These are phyloP conservation scores for Primulina tabacum DNA, from an alignment of 257 asterid species.

Conservation along the genomic window DNA sequence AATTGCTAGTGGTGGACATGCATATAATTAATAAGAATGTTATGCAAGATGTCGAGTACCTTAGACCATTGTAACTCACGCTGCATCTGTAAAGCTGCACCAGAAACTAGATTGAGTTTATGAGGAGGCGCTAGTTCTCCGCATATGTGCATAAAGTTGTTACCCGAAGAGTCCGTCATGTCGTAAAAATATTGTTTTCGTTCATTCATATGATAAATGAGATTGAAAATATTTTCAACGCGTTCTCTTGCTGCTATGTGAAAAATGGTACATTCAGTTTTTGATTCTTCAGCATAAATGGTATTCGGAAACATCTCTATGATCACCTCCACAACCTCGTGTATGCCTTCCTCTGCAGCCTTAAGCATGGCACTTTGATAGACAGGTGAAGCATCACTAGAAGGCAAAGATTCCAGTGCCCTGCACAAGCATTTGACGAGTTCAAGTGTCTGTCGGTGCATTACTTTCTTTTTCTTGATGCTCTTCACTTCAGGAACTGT, in stretches of 20 bases:
- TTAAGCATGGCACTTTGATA: background rate
- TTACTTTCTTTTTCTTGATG: background rate
- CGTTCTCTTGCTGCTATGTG: constrained; percentile 20
- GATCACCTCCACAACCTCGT: constrained; percentile 18
- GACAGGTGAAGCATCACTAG: background rate
- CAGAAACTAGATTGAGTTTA: background rate
- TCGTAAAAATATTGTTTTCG: background rate
- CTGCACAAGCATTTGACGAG: constrained; percentile 19
- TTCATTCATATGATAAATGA: constrained; percentile 11
- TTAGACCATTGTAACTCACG: constrained; percentile 20
- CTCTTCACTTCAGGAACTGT: background rate
- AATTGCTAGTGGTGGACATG: background rate
- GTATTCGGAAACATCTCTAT: constrained; percentile 4
- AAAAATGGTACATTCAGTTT: background rate
- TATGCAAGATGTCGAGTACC: background rate
- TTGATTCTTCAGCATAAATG: background rate
- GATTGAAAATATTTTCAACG: background rate
- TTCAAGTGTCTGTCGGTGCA: background rate
- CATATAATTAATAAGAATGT: background rate
- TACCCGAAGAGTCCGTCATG: background rate
- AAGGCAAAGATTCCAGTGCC: background rate
- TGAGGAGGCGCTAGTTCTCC: constrained; percentile 1
- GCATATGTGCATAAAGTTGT: constrained; percentile 11
- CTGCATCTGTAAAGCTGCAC: constrained; percentile 14
- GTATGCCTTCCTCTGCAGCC: constrained; percentile 20